phyloP scores from a whole-genome alignment of 768 basidiomycete species.

The Agrocybe praecox region DNA sequence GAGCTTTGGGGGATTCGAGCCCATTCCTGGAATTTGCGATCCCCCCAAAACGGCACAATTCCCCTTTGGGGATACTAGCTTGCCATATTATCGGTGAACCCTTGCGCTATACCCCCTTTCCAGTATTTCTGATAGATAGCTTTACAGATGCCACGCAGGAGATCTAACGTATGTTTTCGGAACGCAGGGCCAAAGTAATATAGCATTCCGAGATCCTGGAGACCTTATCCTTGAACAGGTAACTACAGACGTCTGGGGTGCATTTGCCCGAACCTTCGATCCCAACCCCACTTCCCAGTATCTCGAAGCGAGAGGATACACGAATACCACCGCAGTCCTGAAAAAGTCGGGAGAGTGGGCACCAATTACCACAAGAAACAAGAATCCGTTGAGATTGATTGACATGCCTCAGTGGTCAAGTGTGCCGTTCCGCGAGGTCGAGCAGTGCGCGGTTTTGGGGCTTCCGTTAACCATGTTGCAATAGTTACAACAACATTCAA shows the following conservation, averaged over 20 bases:
- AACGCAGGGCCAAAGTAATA: conserved; percentile 36
- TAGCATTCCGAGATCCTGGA: conserved; percentile 46
- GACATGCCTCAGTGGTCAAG: conserved; percentile 11
- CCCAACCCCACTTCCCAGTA: conserved; percentile 46
- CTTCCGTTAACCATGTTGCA: conserved; percentile 21
- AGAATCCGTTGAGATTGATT: conserved; percentile 32
- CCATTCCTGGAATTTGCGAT: conserved; percentile 44
- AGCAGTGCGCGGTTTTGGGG: conserved; percentile 41
- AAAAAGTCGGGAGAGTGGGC: conserved; percentile 33
- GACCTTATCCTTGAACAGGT: conserved; percentile 49
- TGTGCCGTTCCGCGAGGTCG: conserved; percentile 33
- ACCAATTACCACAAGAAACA: conserved; percentile 28
- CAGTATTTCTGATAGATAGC: background rate
- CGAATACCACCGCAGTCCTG: conserved; percentile 30
- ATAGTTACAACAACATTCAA: too few relatives aligned
- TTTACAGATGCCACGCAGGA: conserved; percentile 31
- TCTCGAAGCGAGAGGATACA: conserved; percentile 44
- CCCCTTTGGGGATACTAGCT: conserved; percentile 46
- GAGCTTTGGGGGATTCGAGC: conserved; percentile 46
- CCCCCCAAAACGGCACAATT: conserved; percentile 41
- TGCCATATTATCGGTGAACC: conserved; percentile 46
- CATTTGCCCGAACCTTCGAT: conserved; percentile 48
- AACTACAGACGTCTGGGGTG: conserved; percentile 45
- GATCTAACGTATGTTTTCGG: conserved; percentile 33
- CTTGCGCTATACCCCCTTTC: background rate